A percentile compares a stretch with the other conserved stretches of the same genome.
phyloP scores from a whole-genome alignment of 176 grass and related monocot species.

The Oryza officinalis region DNA sequence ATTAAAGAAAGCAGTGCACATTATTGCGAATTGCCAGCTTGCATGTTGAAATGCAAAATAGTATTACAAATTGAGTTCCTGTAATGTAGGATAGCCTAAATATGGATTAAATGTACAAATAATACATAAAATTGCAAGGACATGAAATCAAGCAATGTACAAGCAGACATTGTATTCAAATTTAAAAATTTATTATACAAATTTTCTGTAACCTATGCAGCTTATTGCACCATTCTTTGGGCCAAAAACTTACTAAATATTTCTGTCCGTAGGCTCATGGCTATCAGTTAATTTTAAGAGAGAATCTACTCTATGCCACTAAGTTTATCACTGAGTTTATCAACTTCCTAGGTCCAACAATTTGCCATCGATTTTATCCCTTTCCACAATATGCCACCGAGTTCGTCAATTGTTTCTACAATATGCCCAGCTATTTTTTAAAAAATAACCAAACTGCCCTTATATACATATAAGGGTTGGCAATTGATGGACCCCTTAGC shows the following conservation, averaged over 20 bases:
- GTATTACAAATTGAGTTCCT: not conserved
- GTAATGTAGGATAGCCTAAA: slow-evolving; percentile 2
- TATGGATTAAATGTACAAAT: not conserved
- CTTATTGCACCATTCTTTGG: not conserved
- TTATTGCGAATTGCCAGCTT: not conserved
- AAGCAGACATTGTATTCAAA: not conserved
- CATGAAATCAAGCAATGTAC: not conserved
- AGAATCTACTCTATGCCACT: too few relatives aligned
- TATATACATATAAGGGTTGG: too few relatives aligned
- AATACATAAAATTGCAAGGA: not conserved
- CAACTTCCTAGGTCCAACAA: too few relatives aligned
- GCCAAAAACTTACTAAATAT: not conserved
- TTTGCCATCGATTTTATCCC: too few relatives aligned
- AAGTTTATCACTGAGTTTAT: too few relatives aligned
- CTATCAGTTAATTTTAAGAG: not conserved
- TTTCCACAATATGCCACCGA: too few relatives aligned
- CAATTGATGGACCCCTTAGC: too few relatives aligned
- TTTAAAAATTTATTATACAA: not conserved
- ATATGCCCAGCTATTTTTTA: too few relatives aligned
- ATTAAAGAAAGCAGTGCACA: not conserved
- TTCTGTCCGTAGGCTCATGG: not conserved
- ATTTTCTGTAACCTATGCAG: not conserved
- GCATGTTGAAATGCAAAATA: not conserved
- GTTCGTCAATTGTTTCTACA: too few relatives aligned
- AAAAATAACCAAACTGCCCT: too few relatives aligned